phyloP scores from a whole-genome alignment of 306 rosid genomes.

The Morella rubra region DNA sequence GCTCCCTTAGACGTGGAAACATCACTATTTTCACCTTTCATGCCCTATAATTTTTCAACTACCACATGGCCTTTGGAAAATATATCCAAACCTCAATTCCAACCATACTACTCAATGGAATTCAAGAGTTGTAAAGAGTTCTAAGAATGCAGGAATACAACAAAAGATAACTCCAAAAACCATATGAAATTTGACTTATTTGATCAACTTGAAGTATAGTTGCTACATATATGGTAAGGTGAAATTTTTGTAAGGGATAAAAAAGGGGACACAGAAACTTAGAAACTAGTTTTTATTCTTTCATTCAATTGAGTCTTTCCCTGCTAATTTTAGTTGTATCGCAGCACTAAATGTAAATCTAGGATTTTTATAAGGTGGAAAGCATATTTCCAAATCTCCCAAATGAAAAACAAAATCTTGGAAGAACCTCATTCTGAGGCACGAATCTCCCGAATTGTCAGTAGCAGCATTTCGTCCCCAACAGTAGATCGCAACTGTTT shows the following conservation, averaged over 20 bases:
- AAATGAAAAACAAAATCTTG: slow-evolving; percentile 31
- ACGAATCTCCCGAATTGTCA: slow-evolving; percentile 40
- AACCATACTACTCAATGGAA: not conserved
- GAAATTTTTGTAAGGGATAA: not conserved
- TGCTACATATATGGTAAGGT: slow-evolving; percentile 16
- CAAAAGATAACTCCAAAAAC: not conserved
- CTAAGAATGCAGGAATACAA: not conserved
- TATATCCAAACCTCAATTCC: not conserved
- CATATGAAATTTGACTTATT: not conserved
- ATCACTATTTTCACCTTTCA: not conserved
- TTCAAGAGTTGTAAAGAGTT: not conserved
- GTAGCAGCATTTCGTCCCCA: slow-evolving; percentile 48
- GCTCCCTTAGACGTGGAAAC: not conserved
- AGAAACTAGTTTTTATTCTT: slow-evolving; percentile 11
- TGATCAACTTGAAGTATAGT: slow-evolving; percentile 4
- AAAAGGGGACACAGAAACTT: not conserved
- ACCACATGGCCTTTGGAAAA: not conserved
- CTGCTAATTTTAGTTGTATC: slow-evolving; percentile 30
- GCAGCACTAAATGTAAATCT: slow-evolving; percentile 27
- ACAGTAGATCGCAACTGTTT: slow-evolving; percentile 43
- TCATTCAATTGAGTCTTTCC: slow-evolving; percentile 25
- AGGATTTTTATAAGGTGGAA: slow-evolving; percentile 19
- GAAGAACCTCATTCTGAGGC: slow-evolving; percentile 47
- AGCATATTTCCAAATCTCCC: slow-evolving; percentile 31
- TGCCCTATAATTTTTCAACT: not conserved